Percentiles rank a stretch among this genome's conserved stretches.
Evolutionary conservation across 306 rosid genomes (phyloP).

Genomic region (Luffa aegyptiaca): DNA sequence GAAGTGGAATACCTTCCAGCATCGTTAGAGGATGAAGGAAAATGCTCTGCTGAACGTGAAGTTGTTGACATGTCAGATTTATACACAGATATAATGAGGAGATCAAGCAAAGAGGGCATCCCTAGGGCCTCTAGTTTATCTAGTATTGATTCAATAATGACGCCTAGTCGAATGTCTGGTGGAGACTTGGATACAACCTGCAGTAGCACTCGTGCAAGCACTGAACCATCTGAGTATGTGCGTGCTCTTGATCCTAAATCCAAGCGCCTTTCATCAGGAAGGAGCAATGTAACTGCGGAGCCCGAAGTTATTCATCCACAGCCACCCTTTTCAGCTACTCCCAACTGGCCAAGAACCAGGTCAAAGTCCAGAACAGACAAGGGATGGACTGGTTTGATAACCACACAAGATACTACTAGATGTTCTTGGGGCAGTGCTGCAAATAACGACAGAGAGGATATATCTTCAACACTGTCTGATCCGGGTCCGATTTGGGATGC

Average conservation of each 20-base stretch:
- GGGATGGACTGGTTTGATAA: slow-evolving; percentile 84
- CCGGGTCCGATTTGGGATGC: slow-evolving; percentile 99
- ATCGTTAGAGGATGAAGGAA: slow-evolving; percentile 67
- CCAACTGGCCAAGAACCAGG: slow-evolving; percentile 97
- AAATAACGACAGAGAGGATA: slow-evolving; percentile 84
- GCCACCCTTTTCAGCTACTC: slow-evolving; percentile 80
- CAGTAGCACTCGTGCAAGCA: slow-evolving; percentile 67
- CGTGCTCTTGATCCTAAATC: slow-evolving; percentile 95
- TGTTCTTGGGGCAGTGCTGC: slow-evolving; percentile 69
- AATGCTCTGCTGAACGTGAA: slow-evolving; percentile 44
- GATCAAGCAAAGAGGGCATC: slow-evolving; percentile 77
- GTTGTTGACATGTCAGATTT: slow-evolving; percentile 82
- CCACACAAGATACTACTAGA: slow-evolving; percentile 68
- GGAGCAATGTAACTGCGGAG: slow-evolving; percentile 69
- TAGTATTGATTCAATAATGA: slow-evolving; percentile 96
- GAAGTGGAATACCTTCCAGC: slow-evolving; percentile 96
- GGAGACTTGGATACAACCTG: slow-evolving; percentile 70
- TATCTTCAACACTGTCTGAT: slow-evolving; percentile 90
- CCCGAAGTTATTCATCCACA: slow-evolving; percentile 94
- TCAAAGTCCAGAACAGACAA: slow-evolving; percentile 88
- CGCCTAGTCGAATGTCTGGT: slow-evolving; percentile 89
- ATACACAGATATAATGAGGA: slow-evolving; percentile 71
- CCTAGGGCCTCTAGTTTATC: slow-evolving; percentile 98
- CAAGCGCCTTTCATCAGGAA: slow-evolving; percentile 77
- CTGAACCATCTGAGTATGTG: slow-evolving; percentile 93